A percentile compares a stretch with the other conserved stretches of the same genome.
Evolutionary conservation across 768 basidiomycete species (phyloP).

Genomic region (Mycena belliarum): DNA sequence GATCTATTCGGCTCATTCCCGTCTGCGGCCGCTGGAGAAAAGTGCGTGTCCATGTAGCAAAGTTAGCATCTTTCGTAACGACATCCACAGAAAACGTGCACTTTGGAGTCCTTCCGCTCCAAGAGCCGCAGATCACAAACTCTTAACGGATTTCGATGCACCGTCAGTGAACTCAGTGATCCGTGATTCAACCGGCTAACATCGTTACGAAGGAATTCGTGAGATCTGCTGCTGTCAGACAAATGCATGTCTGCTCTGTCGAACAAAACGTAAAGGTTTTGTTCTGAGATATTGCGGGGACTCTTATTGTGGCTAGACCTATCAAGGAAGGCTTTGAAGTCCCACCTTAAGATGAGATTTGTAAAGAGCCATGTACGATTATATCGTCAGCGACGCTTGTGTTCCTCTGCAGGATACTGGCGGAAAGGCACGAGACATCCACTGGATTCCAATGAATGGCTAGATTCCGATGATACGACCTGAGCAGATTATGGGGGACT

Average conservation of each 20-base stretch:
- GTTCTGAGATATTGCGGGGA: no score
- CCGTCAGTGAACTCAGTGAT: conserved; percentile 24
- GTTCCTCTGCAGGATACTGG: no score
- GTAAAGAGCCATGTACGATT: no score
- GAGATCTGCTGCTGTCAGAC: not conserved
- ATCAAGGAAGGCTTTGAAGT: no score
- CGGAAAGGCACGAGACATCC: no score
- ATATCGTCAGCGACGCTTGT: no score
- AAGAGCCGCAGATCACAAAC: conserved; percentile 68
- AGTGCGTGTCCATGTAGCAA: conserved; percentile 52
- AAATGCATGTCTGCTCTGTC: not conserved
- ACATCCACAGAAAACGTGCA: conserved; percentile 61
- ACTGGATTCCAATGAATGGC: no score
- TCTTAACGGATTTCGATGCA: conserved; percentile 64
- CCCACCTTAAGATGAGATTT: no score
- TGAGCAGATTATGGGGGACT: no score
- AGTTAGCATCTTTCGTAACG: not conserved
- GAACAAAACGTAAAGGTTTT: no score
- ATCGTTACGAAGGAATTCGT: conserved; percentile 1
- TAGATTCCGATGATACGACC: no score
- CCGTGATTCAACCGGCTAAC: not conserved
- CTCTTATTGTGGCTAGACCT: no score
- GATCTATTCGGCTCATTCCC: conserved; percentile 96
- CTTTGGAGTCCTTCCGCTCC: conserved; percentile 83
- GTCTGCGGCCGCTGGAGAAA: conserved; percentile 94